phyloP scores from a whole-genome alignment of 73 alveolate species.

The Breviolum minutum region DNA sequence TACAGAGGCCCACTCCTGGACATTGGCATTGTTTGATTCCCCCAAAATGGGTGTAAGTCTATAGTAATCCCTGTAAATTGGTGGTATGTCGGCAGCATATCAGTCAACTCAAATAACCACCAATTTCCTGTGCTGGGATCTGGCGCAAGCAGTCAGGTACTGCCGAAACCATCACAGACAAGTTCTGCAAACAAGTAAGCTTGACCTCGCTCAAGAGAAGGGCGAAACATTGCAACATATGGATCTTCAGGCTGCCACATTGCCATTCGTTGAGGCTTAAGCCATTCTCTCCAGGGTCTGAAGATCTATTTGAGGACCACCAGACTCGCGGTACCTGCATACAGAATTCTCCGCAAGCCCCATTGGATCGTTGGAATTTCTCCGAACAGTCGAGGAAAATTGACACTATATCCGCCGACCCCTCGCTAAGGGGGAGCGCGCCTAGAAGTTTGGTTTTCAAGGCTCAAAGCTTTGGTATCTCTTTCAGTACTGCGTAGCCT shows the following conservation, averaged over 20 bases:
- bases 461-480: too few relatives aligned
- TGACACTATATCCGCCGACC: too few relatives aligned
- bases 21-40: too few relatives aligned
- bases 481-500: too few relatives aligned
- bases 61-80: too few relatives aligned
- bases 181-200: slow-evolving; percentile 68
- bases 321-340: slow-evolving; percentile 10
- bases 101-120: not conserved
- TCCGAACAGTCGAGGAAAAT: too few relatives aligned
- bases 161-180: slow-evolving; percentile 58
- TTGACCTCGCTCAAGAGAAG: not conserved
- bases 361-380: not conserved
- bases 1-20: slow-evolving; percentile 50
- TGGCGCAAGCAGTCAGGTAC: slow-evolving; percentile 83
- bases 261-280: not conserved
- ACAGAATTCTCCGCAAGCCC: not conserved
- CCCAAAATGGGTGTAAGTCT: too few relatives aligned
- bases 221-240: not conserved
- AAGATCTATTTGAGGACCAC: slow-evolving; percentile 22
- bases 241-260: not conserved
- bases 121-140: slow-evolving; percentile 47
- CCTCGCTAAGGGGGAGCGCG: too few relatives aligned
- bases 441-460: too few relatives aligned
- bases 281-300: slow-evolving; percentile 30
- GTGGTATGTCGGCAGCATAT: too few relatives aligned